Percentiles rank a stretch among this genome's conserved stretches.
These are phyloP conservation scores for Schwanniomyces polymorphus DNA, from an alignment of 805 yeast species.

Conservation along the genomic window DNA sequence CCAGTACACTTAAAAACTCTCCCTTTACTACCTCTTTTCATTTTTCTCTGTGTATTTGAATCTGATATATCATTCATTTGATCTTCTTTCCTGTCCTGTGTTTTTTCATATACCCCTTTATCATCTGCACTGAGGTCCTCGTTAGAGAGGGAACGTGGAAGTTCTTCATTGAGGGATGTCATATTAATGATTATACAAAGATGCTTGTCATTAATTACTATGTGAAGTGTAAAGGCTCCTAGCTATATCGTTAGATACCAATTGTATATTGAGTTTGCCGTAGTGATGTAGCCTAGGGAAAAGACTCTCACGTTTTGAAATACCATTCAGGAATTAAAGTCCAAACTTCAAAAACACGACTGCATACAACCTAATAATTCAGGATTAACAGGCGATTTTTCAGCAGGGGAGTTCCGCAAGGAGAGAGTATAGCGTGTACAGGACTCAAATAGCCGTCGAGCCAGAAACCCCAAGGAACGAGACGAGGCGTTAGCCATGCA, in stretches of 20 bases:
- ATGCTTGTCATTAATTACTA: background rate
- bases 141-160: background rate
- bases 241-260: background rate
- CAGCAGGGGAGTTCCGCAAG: background rate
- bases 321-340: background rate
- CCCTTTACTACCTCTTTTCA: conserved; percentile 49
- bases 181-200: background rate
- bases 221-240: background rate
- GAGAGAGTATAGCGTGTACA: background rate
- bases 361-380: background rate
- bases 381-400: background rate
- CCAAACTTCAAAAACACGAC: background rate
- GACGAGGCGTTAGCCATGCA: background rate
- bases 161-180: background rate
- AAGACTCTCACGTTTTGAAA: background rate
- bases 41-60: conserved; percentile 14
- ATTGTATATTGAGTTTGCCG: background rate
- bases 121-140: background rate
- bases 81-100: background rate
- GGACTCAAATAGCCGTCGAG: background rate
- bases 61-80: background rate
- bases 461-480: background rate
- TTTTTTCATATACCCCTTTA: background rate
- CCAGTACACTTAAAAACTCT: conserved; percentile 83
- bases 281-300: background rate